phyloP scores from a whole-genome alignment of 306 rosid genomes.

The Acacia crassicarpa region DNA sequence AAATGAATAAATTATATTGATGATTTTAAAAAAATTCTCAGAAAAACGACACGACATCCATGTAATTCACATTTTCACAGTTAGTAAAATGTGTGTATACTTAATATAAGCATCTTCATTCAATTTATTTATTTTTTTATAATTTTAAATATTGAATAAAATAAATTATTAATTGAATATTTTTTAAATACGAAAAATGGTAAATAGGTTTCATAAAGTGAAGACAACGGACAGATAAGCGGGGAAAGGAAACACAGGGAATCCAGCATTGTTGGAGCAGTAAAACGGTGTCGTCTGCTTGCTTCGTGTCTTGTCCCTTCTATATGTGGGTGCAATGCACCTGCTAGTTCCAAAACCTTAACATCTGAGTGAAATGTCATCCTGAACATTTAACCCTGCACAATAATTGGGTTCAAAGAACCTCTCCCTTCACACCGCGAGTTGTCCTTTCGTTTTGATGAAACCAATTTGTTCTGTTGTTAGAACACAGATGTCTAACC shows the following conservation, averaged over 20 bases:
- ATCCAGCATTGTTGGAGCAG: constrained; percentile 36
- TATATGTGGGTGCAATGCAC: constrained; percentile 34
- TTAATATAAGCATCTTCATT: not conserved
- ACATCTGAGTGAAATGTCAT: too few species aligned
- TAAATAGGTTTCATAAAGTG: not conserved
- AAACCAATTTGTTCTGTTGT: too few species aligned
- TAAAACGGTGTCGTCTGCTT: constrained; percentile 38
- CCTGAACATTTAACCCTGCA: too few species aligned
- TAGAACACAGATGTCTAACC: too few species aligned
- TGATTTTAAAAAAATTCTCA: too few species aligned
- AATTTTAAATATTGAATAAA: not conserved
- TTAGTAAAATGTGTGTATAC: not conserved
- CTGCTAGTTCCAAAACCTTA: not conserved
- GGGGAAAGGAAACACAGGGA: constrained; percentile 29
- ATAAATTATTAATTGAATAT: not conserved
- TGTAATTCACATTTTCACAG: not conserved
- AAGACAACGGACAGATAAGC: not conserved
- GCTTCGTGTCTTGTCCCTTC: constrained; percentile 29
- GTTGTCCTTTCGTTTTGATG: too few species aligned
- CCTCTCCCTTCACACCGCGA: too few species aligned
- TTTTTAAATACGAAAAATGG: not conserved
- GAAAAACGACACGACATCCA: too few species aligned
- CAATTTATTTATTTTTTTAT: not conserved
- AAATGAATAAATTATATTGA: too few species aligned
- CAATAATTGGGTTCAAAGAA: too few species aligned